Evolutionary conservation across 257 asterid genomes (phyloP).

Genomic region (Leonotis leonurus): DNA sequence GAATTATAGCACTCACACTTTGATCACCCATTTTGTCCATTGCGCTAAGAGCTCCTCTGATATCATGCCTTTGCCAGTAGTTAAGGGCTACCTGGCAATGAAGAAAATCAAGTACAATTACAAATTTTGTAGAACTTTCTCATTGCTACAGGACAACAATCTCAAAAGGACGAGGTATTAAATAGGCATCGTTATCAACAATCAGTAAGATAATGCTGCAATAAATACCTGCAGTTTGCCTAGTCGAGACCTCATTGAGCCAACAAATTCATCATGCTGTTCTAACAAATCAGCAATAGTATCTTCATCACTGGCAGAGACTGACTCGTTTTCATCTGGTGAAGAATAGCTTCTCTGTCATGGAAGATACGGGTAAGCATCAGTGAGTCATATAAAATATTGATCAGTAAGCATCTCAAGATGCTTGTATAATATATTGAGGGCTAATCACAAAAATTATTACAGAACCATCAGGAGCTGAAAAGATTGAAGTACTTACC

Average conservation of each 20-base stretch:
- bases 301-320: slow-evolving; percentile 66
- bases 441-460: slow-evolving; percentile 5
- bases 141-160: background rate
- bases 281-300: slow-evolving; percentile 67
- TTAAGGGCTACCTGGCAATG: slow-evolving; percentile 58
- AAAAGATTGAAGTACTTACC: slow-evolving; percentile 28
- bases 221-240: slow-evolving; percentile 74
- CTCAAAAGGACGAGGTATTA: background rate
- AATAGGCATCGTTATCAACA: background rate
- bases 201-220: slow-evolving; percentile 6
- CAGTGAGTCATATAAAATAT: slow-evolving; percentile 1
- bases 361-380: slow-evolving; percentile 8
- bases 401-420: slow-evolving; percentile 7
- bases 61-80: slow-evolving; percentile 84
- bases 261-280: slow-evolving; percentile 64
- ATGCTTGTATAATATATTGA: slow-evolving; percentile 5
- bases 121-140: background rate
- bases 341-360: slow-evolving; percentile 47
- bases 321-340: slow-evolving; percentile 47
- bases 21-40: slow-evolving; percentile 78
- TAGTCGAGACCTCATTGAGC: slow-evolving; percentile 85
- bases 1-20: slow-evolving; percentile 50
- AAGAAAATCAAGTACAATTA: background rate
- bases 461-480: background rate
- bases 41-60: slow-evolving; percentile 69